These are phyloP conservation scores for Diplotaxis tenuifolia DNA, from an alignment of 345 rosid genomes.

Conservation along the genomic window DNA sequence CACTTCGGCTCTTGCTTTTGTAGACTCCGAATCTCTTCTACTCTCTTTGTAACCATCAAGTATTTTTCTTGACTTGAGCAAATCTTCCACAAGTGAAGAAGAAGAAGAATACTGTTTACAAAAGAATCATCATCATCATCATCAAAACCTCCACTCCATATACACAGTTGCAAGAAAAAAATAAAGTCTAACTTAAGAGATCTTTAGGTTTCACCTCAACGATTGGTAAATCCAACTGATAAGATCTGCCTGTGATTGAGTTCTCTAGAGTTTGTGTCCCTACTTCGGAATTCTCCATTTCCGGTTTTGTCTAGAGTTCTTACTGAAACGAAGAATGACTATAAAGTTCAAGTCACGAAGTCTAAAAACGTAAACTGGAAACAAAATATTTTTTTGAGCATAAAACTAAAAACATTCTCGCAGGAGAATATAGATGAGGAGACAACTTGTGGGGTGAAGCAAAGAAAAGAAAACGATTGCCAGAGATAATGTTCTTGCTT, in stretches of 20 bases:
- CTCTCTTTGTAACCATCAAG: slow-evolving; percentile 45
- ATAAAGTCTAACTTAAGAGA: neutral
- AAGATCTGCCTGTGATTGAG: too few species aligned
- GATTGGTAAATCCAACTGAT: slow-evolving; percentile 37
- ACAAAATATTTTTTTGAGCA: neutral
- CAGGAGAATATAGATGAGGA: neutral
- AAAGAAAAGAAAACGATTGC: neutral
- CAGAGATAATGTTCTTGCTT: neutral
- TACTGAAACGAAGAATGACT: neutral
- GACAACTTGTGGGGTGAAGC: slow-evolving; percentile 8
- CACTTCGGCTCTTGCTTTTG: slow-evolving; percentile 44
- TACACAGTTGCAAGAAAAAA: neutral
- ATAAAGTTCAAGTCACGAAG: neutral
- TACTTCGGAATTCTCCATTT: too few species aligned
- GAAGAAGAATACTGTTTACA: slow-evolving; percentile 32
- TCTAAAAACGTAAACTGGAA: neutral
- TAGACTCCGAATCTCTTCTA: slow-evolving; percentile 41
- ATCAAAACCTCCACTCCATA: neutral
- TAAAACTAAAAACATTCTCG: neutral
- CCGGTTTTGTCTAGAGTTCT: neutral
- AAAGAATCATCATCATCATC: slow-evolving; percentile 13
- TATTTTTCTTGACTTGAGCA: slow-evolving; percentile 46
- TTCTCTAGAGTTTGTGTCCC: too few species aligned
- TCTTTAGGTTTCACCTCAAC: slow-evolving; percentile 43
- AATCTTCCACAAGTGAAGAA: slow-evolving; percentile 49